These are phyloP conservation scores for Scedosporium apiospermum DNA, from an alignment of 2,329 filamentous ascomycete genomes.

Conservation along the genomic window DNA sequence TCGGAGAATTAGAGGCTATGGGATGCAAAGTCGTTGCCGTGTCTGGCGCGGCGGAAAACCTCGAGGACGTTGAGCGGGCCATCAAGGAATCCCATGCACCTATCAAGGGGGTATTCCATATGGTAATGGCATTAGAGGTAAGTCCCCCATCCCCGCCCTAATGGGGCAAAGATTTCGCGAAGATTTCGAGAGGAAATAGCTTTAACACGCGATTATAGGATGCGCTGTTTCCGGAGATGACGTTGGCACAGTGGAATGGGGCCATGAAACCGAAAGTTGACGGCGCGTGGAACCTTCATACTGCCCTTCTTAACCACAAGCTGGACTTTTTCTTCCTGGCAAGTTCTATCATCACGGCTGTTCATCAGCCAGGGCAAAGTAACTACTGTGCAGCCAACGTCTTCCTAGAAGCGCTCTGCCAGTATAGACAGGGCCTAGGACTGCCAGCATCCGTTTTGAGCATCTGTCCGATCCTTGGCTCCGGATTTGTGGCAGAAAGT, in stretches of 20 bases:
- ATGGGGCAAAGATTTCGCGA: neutral
- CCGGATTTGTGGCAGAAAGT: neutral
- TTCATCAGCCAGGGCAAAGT: slow-evolving; percentile 47
- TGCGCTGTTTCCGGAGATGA: slow-evolving; percentile 24
- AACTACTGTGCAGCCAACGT: slow-evolving; percentile 49
- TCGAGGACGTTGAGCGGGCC: neutral
- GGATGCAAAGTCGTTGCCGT: slow-evolving; percentile 16
- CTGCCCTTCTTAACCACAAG: slow-evolving; percentile 13
- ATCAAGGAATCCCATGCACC: slow-evolving; percentile 11
- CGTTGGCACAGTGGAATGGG: slow-evolving; percentile 20
- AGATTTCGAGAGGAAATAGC: neutral
- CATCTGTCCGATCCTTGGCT: slow-evolving; percentile 19
- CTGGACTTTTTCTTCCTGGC: slow-evolving; percentile 28
- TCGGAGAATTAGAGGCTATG: slow-evolving; percentile 15
- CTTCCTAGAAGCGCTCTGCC: slow-evolving; percentile 39
- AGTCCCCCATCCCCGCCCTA: neutral
- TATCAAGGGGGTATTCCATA: slow-evolving; percentile 27
- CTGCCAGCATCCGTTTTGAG: slow-evolving; percentile 38
- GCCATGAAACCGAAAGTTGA: slow-evolving; percentile 24
- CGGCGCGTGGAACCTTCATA: slow-evolving; percentile 30
- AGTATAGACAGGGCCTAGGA: slow-evolving; percentile 22
- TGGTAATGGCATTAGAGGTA: slow-evolving; percentile 11
- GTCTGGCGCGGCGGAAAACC: slow-evolving; percentile 14
- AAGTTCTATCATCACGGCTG: slow-evolving; percentile 26
- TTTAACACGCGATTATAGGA: slow-evolving; percentile 12